Conservation (phyloP, 2,329 filamentous ascomycete species). For the Amauroascus verrucosus region DNA sequence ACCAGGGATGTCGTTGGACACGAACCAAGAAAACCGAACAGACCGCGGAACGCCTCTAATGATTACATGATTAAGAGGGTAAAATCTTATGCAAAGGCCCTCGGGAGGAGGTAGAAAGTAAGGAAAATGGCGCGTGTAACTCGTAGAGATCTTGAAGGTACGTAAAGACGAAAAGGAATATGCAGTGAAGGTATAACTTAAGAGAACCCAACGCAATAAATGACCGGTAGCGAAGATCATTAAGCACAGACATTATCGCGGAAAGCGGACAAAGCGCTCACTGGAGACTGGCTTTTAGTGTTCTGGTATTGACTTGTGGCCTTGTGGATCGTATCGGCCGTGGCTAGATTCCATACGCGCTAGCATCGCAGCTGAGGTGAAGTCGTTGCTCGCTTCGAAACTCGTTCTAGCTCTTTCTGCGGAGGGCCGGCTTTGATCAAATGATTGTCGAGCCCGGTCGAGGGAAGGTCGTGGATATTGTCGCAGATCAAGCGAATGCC, state of each 20-base stretch:
- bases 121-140: conserved; percentile 6
- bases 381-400: conserved; percentile 81
- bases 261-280: neutral
- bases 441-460: conserved; percentile 61
- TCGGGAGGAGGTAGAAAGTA: neutral
- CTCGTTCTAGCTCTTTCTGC: conserved; percentile 77
- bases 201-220: conserved; percentile 10
- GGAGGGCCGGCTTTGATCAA: conserved; percentile 72
- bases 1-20: neutral
- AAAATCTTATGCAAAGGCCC: neutral
- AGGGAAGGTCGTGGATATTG: conserved; percentile 48
- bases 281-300: conserved; percentile 8
- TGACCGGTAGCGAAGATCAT: conserved; percentile 2
- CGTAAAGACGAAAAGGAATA: conserved; percentile 11
- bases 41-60: conserved; percentile 10
- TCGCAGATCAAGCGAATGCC: conserved; percentile 53
- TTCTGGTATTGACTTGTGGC: conserved; percentile 11
- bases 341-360: conserved; percentile 58
- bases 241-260: neutral
- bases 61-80: neutral
- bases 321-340: conserved; percentile 7
- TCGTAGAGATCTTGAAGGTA: conserved; percentile 8
- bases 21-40: neutral
- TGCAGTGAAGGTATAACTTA: conserved; percentile 11
- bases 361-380: conserved; percentile 79